A percentile compares a stretch with the other conserved stretches of the same genome.
Evolutionary conservation across 352 stramenopile species (phyloP).

Genomic region (Globisporangium nunn): DNA sequence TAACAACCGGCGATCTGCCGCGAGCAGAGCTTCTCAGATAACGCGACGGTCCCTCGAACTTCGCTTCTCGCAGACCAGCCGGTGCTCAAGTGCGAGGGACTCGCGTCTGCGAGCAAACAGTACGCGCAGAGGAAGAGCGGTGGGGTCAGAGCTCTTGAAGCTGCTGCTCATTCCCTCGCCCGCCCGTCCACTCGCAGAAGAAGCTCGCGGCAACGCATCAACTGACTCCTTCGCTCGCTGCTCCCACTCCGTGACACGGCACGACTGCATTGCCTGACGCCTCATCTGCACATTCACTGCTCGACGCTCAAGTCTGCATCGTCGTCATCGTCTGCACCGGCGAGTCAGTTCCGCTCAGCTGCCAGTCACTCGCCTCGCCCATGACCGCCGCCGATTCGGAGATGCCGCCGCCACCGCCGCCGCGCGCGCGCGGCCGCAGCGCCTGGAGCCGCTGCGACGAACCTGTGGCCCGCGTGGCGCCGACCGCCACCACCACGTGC

Average conservation of each 20-base stretch:
- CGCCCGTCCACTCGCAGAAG: neutral
- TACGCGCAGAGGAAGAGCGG: no score
- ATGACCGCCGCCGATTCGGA: slow-evolving; percentile 40
- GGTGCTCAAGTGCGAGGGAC: no score
- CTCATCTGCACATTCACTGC: neutral
- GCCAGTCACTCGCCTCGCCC: neutral
- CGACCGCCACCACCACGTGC: slow-evolving; percentile 70
- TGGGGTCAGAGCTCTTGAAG: neutral
- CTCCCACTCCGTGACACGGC: neutral
- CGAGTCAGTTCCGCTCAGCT: no score
- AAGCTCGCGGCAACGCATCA: neutral
- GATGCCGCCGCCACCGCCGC: slow-evolving; percentile 30
- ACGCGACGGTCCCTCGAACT: neutral
- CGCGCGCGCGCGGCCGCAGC: slow-evolving; percentile 36
- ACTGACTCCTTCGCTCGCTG: slow-evolving; percentile 2
- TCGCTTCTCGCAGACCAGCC: neutral
- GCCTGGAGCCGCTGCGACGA: slow-evolving; percentile 79
- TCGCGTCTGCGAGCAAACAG: no score
- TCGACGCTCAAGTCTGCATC: neutral
- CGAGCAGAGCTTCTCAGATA: neutral
- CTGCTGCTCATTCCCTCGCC: neutral
- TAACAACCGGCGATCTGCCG: neutral
- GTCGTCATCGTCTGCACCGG: neutral
- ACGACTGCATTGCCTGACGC: neutral
- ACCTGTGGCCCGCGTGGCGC: slow-evolving; percentile 63